Evolutionary conservation across 2,329 filamentous ascomycete species (phyloP), one percentile per base, ranked within the genome.

Genomic region (Apiospora rasikravindrae): DNA sequence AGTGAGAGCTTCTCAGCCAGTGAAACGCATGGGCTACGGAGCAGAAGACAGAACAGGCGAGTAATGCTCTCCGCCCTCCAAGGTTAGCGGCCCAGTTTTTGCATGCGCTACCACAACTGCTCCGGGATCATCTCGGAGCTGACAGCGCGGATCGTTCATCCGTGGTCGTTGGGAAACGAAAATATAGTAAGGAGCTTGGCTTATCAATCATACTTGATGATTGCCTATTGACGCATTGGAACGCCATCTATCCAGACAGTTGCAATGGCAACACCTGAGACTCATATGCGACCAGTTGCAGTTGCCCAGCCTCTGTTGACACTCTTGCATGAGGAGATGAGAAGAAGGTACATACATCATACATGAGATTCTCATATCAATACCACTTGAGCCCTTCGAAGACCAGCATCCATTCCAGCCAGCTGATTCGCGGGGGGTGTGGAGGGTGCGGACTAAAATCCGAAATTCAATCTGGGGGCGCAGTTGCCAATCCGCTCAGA

Each of bases 31-130:
- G 10, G 13, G 14, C 49, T 26, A 26, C 49, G 4, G 24, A 2
- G 49, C n/a, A 16, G 49, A 1, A 13, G 49, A 29, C 6, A 24
- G 16, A 19, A 33, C 51, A 57, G 22, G 53, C 53, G 53, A 61
- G 53, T 61, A 61, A 37, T 64, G 57, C n/a, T 40, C 33, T 64
- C 33, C 57, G 57, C 57, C 33, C 33, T 13, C 57, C 57, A 64
- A 40, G 19, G 57, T 24, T 64, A 64, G 57, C 40, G 57, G 57
- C 57, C 33, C 57, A 33, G 33, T 64, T 40, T 40, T 37, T 14
- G 57, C 22, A 14, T 4, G 33, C 57, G 57, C 57, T 64, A 64
- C 57, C 22, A 6, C 5, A 7, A 3, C 19, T 40, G 7, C 19
- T 10, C 33, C 57, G 57, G 57, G 1, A n/a, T n/a, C 57, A 40